Base-by-base conservation (phyloP, 495 filamentous ascomycete species). In the Neurospora sp. region DNA sequence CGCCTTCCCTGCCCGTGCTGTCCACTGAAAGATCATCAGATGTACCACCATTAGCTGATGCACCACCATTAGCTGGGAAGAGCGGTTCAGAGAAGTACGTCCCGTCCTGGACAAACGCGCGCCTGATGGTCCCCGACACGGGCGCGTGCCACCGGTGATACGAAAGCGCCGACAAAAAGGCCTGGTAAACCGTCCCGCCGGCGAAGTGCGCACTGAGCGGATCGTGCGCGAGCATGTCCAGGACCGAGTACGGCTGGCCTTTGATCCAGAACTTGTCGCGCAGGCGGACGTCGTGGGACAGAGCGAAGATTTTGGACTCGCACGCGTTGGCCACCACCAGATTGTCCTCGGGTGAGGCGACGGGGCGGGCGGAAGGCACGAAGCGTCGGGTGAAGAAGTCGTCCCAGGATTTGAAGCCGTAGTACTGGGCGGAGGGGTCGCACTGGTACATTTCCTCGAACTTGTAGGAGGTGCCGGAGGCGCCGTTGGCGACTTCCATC, bases 111-210 rank as follows among this genome's bases (percentile, higher is more conserved):
- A 90, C 82, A 73, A 85, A 88, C 5, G 87, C 85, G 41, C 87
- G 87, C 20, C 84, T 82, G 23, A 93, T 79, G 37, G 75, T 87
- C 1, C 91, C 91, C 3, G 79, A 84, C 0, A 92, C 88, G 23
- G 91, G 91, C 0, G 86, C 76, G 78, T 93, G 90, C 91, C 91
- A 93, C 5, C 90, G 87, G 78, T 93, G 91, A 75, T 93, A 93
- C 70, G 86, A 89, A 40, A 91, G 77, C 2, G 89, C 86, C 23
- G 86, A 88, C 4, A 92, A 82, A 75, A 90, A 92, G 0, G 89
- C 90, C 74, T 93, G 91, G 76, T 93, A 93, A 7, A 93, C 80
- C 0, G 88, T 92, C 0, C 87, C 89, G 0, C 83, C 84, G n/a
- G 85, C 83, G 76, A 92, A 92, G 12, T 88, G 80, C 4, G 40